These are phyloP conservation scores for Neonectria ditissima DNA, from an alignment of 2,329 filamentous ascomycete species.

Conservation along the genomic window DNA sequence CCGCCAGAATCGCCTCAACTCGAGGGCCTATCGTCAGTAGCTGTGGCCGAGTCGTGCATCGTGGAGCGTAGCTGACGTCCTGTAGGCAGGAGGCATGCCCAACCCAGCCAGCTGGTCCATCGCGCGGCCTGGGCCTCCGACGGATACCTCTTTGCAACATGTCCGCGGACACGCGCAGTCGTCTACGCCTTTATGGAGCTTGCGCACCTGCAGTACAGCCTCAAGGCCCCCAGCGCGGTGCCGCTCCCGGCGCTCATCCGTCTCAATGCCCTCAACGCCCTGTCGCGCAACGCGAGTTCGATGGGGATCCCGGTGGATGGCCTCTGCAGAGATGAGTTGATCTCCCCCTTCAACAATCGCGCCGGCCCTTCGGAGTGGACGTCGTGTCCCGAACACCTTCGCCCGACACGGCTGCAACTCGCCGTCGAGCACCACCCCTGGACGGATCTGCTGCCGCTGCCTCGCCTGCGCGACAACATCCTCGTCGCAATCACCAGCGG, in stretches of 20 bases:
- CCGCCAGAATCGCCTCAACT: conserved; percentile 43
- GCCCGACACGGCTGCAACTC: conserved; percentile 33
- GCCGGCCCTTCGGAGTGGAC: not conserved
- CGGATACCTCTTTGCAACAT: conserved; percentile 16
- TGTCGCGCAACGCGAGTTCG: conserved; percentile 31
- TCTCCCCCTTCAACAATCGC: conserved; percentile 36
- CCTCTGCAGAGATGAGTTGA: conserved; percentile 35
- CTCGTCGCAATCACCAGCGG: conserved; percentile 25
- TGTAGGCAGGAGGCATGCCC: conserved; percentile 6
- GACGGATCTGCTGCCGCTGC: conserved; percentile 39
- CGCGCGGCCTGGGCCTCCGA: not conserved
- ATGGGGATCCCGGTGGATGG: conserved; percentile 33
- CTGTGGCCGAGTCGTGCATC: not conserved
- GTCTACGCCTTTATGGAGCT: conserved; percentile 37
- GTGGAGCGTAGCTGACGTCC: conserved; percentile 1
- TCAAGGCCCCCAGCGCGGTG: conserved; percentile 27
- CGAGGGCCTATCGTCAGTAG: conserved; percentile 40
- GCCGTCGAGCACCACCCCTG: conserved; percentile 38
- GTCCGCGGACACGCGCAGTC: conserved; percentile 25
- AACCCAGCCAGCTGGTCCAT: not conserved
- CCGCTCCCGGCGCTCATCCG: conserved; percentile 38
- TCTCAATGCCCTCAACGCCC: conserved; percentile 38
- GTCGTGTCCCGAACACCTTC: conserved; percentile 25
- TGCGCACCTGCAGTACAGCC: conserved; percentile 35
- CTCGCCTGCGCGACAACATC: conserved; percentile 39